Conservation (phyloP, 2,329 filamentous ascomycete species). For the Xylaria sp. region DNA sequence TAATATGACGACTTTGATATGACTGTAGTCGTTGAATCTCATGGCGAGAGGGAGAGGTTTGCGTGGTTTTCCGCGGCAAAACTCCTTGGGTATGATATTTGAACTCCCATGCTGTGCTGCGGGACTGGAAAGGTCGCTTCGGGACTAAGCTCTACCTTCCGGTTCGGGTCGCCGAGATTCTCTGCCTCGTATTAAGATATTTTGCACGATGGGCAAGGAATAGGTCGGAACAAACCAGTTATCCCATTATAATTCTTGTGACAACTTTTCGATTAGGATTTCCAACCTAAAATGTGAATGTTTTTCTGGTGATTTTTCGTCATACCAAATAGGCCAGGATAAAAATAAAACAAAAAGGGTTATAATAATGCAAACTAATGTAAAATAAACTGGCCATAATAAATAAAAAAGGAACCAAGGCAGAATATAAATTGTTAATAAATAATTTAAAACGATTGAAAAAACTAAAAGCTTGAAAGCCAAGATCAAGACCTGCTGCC, state of each 20-base stretch:
- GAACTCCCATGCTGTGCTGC: slow-evolving; percentile 28
- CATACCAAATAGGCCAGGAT: slow-evolving; percentile 28
- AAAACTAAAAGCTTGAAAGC: slow-evolving; percentile 30
- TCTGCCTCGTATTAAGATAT: slow-evolving; percentile 29
- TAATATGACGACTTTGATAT: too few relatives aligned
- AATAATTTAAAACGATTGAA: slow-evolving; percentile 26
- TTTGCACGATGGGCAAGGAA: slow-evolving; percentile 31
- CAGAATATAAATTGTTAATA: slow-evolving; percentile 26
- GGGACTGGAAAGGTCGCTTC: slow-evolving; percentile 20
- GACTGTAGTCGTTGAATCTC: slow-evolving; percentile 24
- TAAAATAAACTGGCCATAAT: slow-evolving; percentile 27
- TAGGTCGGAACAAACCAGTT: slow-evolving; percentile 22
- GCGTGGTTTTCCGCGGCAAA: slow-evolving; percentile 24
- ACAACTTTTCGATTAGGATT: slow-evolving; percentile 29
- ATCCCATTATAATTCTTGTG: slow-evolving; percentile 29
- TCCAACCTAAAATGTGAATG: slow-evolving; percentile 23
- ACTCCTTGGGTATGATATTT: slow-evolving; percentile 24
- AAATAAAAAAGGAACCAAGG: slow-evolving; percentile 31
- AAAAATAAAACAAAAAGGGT: slow-evolving; percentile 28
- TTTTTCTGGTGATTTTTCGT: slow-evolving; percentile 32
- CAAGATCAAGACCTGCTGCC: slow-evolving; percentile 30
- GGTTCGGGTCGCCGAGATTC: slow-evolving; percentile 29
- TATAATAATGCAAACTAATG: slow-evolving; percentile 22
- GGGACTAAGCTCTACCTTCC: slow-evolving; percentile 27
- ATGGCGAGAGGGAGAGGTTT: slow-evolving; percentile 27